phyloP scores from a whole-genome alignment of 768 basidiomycete species.

The Termitomyces sp. region DNA sequence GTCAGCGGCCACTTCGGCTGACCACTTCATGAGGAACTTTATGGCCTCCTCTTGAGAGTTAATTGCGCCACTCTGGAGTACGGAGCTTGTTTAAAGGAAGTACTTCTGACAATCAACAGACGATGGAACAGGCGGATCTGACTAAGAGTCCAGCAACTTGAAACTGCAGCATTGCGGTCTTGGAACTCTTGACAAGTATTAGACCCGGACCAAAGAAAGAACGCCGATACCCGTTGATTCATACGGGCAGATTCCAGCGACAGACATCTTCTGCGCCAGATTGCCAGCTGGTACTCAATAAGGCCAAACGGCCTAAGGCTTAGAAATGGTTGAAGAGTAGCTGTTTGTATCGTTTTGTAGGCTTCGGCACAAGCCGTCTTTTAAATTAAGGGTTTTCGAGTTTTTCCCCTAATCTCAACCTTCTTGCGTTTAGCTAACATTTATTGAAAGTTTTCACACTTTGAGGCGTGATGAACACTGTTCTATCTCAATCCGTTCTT shows the following conservation, averaged over 20 bases:
- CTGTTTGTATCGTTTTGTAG: no score
- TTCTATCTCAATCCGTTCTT: not conserved
- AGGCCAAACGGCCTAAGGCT: no score
- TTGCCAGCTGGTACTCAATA: no score
- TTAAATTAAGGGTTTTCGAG: no score
- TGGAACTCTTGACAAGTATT: not conserved
- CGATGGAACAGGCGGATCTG: not conserved
- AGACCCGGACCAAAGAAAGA: not conserved
- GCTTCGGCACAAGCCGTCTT: no score
- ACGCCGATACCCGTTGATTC: no score
- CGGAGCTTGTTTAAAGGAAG: not conserved
- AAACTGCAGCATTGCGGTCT: not conserved
- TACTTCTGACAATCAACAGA: not conserved
- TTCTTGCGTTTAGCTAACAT: no score
- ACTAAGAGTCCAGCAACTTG: not conserved
- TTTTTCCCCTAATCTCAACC: no score
- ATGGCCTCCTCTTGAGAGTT: not conserved
- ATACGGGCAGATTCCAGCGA: no score
- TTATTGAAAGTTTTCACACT: not conserved
- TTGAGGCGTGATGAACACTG: no score
- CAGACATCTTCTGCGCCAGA: no score
- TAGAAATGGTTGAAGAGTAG: no score
- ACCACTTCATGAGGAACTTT: not conserved
- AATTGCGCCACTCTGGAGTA: not conserved
- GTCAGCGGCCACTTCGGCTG: conserved; percentile 1